phyloP scores from a whole-genome alignment of 2,329 filamentous ascomycete species.

The Ophiostoma himal-ulmi region DNA sequence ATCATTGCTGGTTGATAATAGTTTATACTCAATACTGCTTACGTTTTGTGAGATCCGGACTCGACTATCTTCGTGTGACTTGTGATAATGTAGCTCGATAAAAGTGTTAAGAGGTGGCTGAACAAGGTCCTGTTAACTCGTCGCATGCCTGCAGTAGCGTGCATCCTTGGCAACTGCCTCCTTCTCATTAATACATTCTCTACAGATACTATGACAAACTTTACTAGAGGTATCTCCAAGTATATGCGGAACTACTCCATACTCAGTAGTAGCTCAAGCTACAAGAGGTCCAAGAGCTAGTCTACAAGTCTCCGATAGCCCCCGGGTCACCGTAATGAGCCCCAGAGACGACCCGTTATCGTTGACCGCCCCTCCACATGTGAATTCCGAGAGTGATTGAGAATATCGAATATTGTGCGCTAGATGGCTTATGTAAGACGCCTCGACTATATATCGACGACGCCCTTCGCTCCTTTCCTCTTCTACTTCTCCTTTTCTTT shows the following conservation, averaged over 20 bases:
- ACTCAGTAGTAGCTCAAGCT: background rate
- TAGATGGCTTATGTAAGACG: background rate
- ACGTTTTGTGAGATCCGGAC: background rate
- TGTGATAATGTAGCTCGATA: background rate
- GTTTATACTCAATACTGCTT: background rate
- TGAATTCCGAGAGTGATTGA: background rate
- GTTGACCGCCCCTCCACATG: conserved; percentile 12
- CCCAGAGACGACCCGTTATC: background rate
- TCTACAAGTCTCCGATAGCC: background rate
- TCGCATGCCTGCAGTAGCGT: background rate
- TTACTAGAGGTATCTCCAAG: background rate
- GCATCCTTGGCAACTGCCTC: background rate
- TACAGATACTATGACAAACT: background rate
- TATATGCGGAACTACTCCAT: background rate
- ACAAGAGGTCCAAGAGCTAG: background rate
- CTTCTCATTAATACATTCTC: background rate
- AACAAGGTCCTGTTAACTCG: background rate
- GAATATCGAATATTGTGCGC: background rate
- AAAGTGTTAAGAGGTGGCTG: background rate
- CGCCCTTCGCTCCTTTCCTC: background rate
- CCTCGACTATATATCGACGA: conserved; percentile 10
- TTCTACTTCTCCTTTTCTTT: background rate
- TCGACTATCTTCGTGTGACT: background rate
- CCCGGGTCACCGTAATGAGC: conserved; percentile 5
- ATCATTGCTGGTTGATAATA: background rate